A percentile compares a stretch with the other conserved stretches of the same genome.
These are phyloP conservation scores for Arthromyces matolae DNA, from an alignment of 768 basidiomycete genomes.

Conservation along the genomic window DNA sequence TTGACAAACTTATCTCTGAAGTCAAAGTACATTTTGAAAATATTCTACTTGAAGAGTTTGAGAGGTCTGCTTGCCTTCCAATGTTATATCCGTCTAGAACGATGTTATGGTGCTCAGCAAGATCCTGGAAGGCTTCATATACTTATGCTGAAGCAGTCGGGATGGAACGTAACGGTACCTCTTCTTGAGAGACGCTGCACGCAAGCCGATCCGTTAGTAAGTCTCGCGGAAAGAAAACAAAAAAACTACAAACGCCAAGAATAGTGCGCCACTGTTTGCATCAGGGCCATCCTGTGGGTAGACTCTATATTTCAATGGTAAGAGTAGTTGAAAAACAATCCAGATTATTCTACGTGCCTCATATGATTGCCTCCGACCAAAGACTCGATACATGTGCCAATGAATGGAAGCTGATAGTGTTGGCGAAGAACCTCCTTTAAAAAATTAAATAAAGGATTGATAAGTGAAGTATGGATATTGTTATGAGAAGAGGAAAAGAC, in stretches of 20 bases:
- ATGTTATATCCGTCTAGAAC: slow-evolving; percentile 21
- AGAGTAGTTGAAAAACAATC: too few species aligned
- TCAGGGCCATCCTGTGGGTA: slow-evolving; percentile 19
- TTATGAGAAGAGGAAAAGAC: too few species aligned
- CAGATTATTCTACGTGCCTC: slow-evolving; percentile 46
- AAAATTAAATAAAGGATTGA: neutral
- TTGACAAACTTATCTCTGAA: slow-evolving; percentile 32
- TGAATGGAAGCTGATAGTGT: slow-evolving; percentile 59
- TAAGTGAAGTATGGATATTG: neutral
- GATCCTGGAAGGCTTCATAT: slow-evolving; percentile 13
- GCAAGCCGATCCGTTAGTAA: neutral
- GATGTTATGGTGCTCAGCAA: slow-evolving; percentile 17
- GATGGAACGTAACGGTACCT: too few species aligned
- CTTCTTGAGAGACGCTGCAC: slow-evolving; percentile 8
- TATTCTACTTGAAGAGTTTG: neutral
- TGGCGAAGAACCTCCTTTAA: slow-evolving; percentile 65
- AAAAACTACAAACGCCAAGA: slow-evolving; percentile 21
- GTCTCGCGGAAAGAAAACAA: too few species aligned
- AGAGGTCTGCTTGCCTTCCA: slow-evolving; percentile 18
- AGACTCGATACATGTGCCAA: slow-evolving; percentile 70
- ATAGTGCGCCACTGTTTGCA: slow-evolving; percentile 22
- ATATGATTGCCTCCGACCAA: slow-evolving; percentile 68
- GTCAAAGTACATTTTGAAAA: neutral
- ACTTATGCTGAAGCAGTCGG: too few species aligned
- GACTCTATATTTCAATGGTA: slow-evolving; percentile 14